phyloP scores from a whole-genome alignment of 1,284 basidiomycete genomes.

The Heliocybe sulcata region DNA sequence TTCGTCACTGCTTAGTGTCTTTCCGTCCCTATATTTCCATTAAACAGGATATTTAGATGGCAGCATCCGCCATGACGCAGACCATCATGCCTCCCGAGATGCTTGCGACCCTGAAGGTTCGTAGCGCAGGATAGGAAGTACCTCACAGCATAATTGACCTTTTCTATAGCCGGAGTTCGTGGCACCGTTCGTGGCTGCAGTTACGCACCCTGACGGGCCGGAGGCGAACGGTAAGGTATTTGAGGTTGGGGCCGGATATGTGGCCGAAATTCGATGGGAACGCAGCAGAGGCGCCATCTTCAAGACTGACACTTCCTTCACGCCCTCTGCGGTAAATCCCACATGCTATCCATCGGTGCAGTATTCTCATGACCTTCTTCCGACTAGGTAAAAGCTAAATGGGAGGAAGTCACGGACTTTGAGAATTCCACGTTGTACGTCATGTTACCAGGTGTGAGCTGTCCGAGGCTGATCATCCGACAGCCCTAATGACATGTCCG shows the following conservation, averaged over 20 bases:
- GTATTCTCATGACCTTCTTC: neutral
- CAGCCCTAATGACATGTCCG: constrained; percentile 65
- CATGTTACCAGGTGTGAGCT: neutral
- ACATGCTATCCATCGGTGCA: neutral
- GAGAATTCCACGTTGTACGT: constrained; percentile 67
- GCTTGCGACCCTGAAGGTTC: constrained; percentile 81
- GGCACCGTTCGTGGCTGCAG: constrained; percentile 83
- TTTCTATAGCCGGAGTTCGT: constrained; percentile 77
- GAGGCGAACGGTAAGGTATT: constrained; percentile 86
- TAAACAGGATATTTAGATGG: constrained; percentile 48
- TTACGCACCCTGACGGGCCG: constrained; percentile 73
- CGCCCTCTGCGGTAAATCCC: constrained; percentile 81
- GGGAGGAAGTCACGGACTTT: constrained; percentile 83
- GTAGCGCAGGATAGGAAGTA: constrained; percentile 9
- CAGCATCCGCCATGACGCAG: constrained; percentile 91
- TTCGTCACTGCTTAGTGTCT: constrained; percentile 30
- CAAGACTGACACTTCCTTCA: constrained; percentile 88
- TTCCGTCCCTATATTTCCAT: neutral
- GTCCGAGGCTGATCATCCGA: constrained; percentile 4
- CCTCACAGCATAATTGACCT: constrained; percentile 1
- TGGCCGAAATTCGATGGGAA: constrained; percentile 93
- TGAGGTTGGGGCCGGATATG: constrained; percentile 92
- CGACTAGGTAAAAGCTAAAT: constrained; percentile 67
- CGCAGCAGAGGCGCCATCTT: constrained; percentile 83
- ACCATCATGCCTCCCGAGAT: constrained; percentile 98